A percentile compares a stretch with the other conserved stretches of the same genome.
Evolutionary conservation across 2,329 filamentous ascomycete species (phyloP).

Genomic region (Dendrostoma leiphaemia): DNA sequence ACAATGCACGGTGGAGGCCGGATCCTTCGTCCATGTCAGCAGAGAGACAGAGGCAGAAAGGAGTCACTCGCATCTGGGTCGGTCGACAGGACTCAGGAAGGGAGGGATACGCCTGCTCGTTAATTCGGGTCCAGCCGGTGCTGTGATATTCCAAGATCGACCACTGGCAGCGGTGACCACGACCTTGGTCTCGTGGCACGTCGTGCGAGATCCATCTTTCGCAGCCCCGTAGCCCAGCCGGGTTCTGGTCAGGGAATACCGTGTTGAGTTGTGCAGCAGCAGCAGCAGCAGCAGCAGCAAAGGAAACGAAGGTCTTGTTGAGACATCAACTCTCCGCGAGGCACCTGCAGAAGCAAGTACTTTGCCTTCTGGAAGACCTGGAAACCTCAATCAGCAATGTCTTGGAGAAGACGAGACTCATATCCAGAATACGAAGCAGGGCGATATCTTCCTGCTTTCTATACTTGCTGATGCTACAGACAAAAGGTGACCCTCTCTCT

Average conservation of each 20-base stretch:
- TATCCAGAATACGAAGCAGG: neutral
- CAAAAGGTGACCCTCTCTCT: no score
- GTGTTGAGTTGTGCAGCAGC: neutral
- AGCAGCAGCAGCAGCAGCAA: neutral
- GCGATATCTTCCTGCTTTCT: neutral
- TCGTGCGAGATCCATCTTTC: neutral
- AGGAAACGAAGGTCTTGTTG: neutral
- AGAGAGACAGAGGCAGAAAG: neutral
- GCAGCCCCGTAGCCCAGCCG: neutral
- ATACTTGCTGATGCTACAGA: neutral
- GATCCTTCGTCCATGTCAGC: neutral
- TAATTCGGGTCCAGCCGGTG: constrained; percentile 16
- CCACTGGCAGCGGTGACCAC: neutral
- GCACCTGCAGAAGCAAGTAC: neutral
- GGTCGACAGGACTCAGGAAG: neutral
- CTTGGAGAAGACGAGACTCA: constrained; percentile 10
- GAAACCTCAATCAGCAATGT: constrained; percentile 4
- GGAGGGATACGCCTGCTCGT: constrained; percentile 5
- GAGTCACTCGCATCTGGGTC: no score
- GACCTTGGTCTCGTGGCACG: neutral
- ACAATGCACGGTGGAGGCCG: neutral
- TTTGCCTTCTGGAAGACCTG: no score
- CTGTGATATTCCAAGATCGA: neutral
- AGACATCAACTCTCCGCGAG: neutral
- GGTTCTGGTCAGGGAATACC: no score